Conservation (phyloP, 352 stramenopile genomes). For the Phytopythium vexans region DNA sequence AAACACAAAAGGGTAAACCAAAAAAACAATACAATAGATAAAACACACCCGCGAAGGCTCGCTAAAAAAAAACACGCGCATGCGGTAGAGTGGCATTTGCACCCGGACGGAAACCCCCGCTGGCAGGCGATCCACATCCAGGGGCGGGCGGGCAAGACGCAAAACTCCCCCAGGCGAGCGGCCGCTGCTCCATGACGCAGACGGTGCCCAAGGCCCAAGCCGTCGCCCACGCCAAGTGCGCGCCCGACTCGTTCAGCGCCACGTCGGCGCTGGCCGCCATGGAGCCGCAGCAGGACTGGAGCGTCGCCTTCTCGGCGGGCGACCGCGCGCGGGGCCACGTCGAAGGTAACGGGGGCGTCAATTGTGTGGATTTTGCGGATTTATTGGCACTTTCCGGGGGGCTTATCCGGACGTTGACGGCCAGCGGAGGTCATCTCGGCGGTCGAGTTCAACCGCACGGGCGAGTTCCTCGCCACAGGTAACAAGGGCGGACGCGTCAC, state of each 20-base stretch:
- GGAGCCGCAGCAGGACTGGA: constrained; percentile 41
- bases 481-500: constrained; percentile 93
- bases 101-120: too few relatives aligned
- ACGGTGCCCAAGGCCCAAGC: constrained; percentile 9
- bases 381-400: too few relatives aligned
- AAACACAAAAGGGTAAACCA: too few relatives aligned
- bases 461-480: constrained; percentile 91
- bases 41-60: too few relatives aligned
- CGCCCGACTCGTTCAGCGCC: constrained; percentile 10
- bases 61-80: too few relatives aligned
- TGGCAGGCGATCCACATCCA: too few relatives aligned
- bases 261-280: constrained; percentile 7
- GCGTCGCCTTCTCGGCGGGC: constrained; percentile 41
- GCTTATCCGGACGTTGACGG: too few relatives aligned
- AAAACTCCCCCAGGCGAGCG: background rate
- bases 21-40: too few relatives aligned
- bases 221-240: constrained; percentile 12
- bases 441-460: constrained; percentile 92
- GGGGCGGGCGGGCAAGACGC: too few relatives aligned
- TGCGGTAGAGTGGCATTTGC: too few relatives aligned
- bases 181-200: constrained; percentile 27
- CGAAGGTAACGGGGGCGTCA: constrained; percentile 27
- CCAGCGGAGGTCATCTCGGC: constrained; percentile 93
- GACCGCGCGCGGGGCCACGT: constrained; percentile 60
- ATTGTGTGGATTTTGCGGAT: too few relatives aligned